phyloP scores from a whole-genome alignment of 1,284 basidiomycete species.

The Violaceomyces palustris region DNA sequence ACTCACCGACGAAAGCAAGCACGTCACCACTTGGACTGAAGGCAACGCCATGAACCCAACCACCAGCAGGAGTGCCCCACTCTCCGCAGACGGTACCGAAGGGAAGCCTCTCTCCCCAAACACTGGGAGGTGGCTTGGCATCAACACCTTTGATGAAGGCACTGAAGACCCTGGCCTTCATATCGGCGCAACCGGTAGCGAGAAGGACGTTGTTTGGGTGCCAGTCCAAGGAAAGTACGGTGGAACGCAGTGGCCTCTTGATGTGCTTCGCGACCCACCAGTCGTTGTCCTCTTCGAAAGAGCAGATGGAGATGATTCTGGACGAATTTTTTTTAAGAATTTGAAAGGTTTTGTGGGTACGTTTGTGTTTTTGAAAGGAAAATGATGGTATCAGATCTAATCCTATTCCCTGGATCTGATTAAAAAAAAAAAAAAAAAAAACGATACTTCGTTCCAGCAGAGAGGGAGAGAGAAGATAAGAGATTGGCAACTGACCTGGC shows the following conservation, averaged over 20 bases:
- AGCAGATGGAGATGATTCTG: slow-evolving; percentile 50
- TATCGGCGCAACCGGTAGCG: slow-evolving; percentile 88
- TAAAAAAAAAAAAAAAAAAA: too few species aligned
- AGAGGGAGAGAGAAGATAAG: too few species aligned
- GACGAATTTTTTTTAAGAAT: too few species aligned
- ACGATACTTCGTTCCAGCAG: too few species aligned
- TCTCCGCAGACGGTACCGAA: slow-evolving; percentile 98
- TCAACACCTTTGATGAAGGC: slow-evolving; percentile 99
- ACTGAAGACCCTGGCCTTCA: slow-evolving; percentile 94
- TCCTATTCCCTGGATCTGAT: too few species aligned
- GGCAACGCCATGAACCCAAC: slow-evolving; percentile 93
- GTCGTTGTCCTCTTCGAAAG: slow-evolving; percentile 63
- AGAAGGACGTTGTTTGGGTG: slow-evolving; percentile 95
- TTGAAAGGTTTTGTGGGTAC: too few species aligned
- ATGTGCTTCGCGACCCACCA: slow-evolving; percentile 99
- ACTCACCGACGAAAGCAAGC: slow-evolving; percentile 83
- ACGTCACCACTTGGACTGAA: slow-evolving; percentile 92
- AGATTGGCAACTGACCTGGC: too few species aligned
- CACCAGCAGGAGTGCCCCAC: slow-evolving; percentile 77
- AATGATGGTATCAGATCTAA: too few species aligned
- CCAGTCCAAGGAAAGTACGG: slow-evolving; percentile 91
- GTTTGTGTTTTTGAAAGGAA: too few species aligned
- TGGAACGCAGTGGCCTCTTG: slow-evolving; percentile 92
- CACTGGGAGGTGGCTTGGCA: slow-evolving; percentile 74
- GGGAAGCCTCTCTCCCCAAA: slow-evolving; percentile 95